These are phyloP conservation scores for Brassica balearica DNA, from an alignment of 441 rosid species.

Conservation along the genomic window DNA sequence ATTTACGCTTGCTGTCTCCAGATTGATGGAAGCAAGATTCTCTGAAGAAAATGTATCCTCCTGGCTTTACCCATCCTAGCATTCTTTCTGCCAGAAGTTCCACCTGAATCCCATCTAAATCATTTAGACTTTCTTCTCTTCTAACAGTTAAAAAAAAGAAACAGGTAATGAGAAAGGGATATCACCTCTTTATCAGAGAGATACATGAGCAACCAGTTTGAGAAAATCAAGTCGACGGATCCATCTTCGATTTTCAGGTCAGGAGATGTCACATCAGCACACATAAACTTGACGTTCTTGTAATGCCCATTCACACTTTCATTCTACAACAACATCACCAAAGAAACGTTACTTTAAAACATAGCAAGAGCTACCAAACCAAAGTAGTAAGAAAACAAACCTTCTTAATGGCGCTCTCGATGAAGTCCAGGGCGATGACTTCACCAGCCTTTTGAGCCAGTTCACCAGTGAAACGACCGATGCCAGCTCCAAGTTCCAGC, in stretches of 20 bases:
- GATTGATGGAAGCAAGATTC: constrained; percentile 98
- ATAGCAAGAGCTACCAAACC: constrained; percentile 8
- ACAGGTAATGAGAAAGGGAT: constrained; percentile 41
- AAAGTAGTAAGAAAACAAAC: constrained; percentile 48
- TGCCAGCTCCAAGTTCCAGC: constrained; percentile 94
- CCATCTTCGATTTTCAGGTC: constrained; percentile 65
- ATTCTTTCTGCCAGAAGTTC: constrained; percentile 74
- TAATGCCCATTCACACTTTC: constrained; percentile 77
- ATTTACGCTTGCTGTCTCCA: constrained; percentile 77
- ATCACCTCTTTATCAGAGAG: constrained; percentile 90
- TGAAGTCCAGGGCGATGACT: constrained; percentile 83
- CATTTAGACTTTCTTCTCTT: constrained; percentile 20
- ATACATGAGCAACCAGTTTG: constrained; percentile 97
- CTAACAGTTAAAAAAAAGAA: constrained; percentile 33
- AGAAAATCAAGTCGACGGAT: constrained; percentile 83
- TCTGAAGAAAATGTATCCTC: constrained; percentile 90
- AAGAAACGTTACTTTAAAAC: constrained; percentile 20
- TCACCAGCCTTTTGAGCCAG: constrained; percentile 82
- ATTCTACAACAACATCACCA: constrained; percentile 62
- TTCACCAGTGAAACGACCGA: constrained; percentile 93
- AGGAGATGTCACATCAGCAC: constrained; percentile 86
- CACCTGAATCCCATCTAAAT: constrained; percentile 57
- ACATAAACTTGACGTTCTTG: constrained; percentile 86
- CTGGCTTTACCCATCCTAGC: constrained; percentile 83
- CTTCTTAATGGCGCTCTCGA: constrained; percentile 83